phyloP scores from a whole-genome alignment of 2,329 filamentous ascomycete species.

The Colletotrichum aenigma region DNA sequence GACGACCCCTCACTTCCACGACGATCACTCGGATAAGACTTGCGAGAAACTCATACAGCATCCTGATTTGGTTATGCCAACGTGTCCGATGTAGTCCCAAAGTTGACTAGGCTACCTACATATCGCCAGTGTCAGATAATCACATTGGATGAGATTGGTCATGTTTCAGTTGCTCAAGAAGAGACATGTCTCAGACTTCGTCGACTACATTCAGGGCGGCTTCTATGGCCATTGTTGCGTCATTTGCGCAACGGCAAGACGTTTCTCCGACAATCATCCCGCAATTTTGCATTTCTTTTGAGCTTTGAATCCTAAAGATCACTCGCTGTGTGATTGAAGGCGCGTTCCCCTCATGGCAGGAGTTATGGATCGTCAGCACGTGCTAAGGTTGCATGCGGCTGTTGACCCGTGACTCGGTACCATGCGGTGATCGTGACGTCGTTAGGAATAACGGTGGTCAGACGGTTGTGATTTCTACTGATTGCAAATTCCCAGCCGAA shows the following conservation, averaged over 20 bases:
- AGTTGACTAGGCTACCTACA: not conserved
- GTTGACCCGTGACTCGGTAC: not conserved
- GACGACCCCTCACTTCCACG: not conserved
- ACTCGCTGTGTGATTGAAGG: accelerated
- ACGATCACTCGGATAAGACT: not conserved
- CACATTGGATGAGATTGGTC: not conserved
- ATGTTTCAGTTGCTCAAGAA: not conserved
- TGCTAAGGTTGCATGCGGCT: not conserved
- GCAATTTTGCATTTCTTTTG: accelerated
- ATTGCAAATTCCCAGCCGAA: not conserved
- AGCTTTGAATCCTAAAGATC: not conserved
- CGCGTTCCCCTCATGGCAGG: not conserved
- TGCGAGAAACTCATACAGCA: not conserved
- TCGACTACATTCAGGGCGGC: accelerated
- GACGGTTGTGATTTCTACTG: not conserved
- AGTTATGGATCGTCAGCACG: not conserved
- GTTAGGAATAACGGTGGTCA: not conserved
- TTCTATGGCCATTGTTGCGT: not conserved
- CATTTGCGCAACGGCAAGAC: not conserved
- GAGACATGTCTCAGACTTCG: not conserved
- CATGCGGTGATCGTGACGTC: not conserved
- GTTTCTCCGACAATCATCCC: accelerated
- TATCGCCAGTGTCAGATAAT: not conserved
- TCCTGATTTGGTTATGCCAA: not conserved
- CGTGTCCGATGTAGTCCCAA: not conserved